phyloP scores from a whole-genome alignment of 441 rosid species.

The Croton setiger region DNA sequence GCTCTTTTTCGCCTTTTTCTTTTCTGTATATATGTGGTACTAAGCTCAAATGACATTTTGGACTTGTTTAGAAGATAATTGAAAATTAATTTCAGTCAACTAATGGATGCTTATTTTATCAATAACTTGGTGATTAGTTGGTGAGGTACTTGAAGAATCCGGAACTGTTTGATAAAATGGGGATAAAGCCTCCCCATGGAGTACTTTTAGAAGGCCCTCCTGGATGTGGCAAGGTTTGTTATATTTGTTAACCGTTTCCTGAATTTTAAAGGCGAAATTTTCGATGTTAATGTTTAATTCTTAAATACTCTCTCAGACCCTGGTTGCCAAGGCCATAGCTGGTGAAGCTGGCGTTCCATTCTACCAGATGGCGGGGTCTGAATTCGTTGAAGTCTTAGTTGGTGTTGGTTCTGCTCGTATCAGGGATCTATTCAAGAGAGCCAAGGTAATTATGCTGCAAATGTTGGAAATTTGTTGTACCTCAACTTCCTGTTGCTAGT shows the following conservation, averaged over 20 bases:
- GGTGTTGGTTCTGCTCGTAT: constrained; percentile 99
- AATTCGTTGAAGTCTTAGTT: constrained; percentile 93
- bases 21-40: no score
- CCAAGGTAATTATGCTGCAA: constrained; percentile 54
- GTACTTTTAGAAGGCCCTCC: constrained; percentile 97
- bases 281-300: constrained; percentile 12
- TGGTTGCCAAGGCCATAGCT: constrained; percentile 96
- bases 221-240: constrained; percentile 93
- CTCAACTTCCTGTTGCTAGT: constrained; percentile 12
- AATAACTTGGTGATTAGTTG: constrained; percentile 43
- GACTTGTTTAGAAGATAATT: no score
- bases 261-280: constrained; percentile 13
- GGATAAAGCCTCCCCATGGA: constrained; percentile 96
- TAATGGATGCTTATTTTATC: constrained; percentile 18
- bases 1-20: not conserved
- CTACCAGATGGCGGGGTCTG: constrained; percentile 99
- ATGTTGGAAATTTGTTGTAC: constrained; percentile 2
- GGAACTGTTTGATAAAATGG: constrained; percentile 89
- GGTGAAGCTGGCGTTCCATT: constrained; percentile 99
- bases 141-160: constrained; percentile 97
- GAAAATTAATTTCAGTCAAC: no score
- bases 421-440: constrained; percentile 95
- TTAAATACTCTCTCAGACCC: constrained; percentile 51
- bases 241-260: constrained; percentile 12
- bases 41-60: no score